Evolutionary conservation across 441 rosid species (phyloP).

Genomic region (Populus hybrid): DNA sequence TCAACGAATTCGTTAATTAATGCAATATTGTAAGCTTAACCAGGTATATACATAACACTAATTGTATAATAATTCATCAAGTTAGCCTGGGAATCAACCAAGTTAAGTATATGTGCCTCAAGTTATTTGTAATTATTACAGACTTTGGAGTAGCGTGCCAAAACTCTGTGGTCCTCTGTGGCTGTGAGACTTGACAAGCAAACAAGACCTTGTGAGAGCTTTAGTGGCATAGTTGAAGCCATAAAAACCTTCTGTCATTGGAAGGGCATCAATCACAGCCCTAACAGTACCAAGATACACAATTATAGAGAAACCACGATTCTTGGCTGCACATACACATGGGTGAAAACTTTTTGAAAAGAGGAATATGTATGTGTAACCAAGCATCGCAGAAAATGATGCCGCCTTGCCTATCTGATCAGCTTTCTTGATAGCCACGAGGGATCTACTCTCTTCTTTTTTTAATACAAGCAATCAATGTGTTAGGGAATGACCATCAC

Average conservation of each 20-base stretch:
- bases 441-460: not conserved
- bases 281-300: conserved; percentile 27
- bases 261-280: conserved; percentile 38
- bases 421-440: conserved; percentile 23
- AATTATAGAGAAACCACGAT: conserved; percentile 43
- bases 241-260: conserved; percentile 21
- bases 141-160: conserved; percentile 7
- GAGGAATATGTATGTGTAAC: conserved; percentile 2
- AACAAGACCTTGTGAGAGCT: conserved; percentile 13
- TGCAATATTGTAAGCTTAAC: too few relatives aligned
- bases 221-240: conserved; percentile 25
- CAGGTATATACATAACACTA: too few relatives aligned
- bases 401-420: conserved; percentile 25
- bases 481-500: conserved; percentile 28
- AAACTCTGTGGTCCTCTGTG: conserved; percentile 23
- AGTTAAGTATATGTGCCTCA: not conserved
- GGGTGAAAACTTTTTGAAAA: conserved; percentile 15
- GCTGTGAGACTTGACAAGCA: conserved; percentile 24
- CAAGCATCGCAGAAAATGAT: conserved; percentile 35
- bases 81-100: not conserved
- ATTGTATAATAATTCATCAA: too few relatives aligned
- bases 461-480: not conserved
- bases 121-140: not conserved
- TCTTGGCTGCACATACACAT: conserved; percentile 45
- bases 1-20: too few relatives aligned